phyloP scores from a whole-genome alignment of 1,284 basidiomycete species.

The Leccinum huronense region DNA sequence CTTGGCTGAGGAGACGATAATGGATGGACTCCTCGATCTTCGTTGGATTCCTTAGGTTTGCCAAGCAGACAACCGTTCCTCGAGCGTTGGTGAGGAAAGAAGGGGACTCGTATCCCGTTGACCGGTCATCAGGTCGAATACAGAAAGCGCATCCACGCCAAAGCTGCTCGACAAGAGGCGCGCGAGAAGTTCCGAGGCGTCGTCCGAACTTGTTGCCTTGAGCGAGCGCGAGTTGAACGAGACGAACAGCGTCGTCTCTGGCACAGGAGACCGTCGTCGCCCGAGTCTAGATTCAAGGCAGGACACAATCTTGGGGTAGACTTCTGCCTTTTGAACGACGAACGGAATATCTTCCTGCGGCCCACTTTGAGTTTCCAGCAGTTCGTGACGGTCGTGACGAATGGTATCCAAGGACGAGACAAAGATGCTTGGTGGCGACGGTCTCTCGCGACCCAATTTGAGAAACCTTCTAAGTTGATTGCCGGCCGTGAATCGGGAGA shows the following conservation, averaged over 20 bases:
- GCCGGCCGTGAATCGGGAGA: not conserved
- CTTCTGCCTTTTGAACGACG: not conserved
- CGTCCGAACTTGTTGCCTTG: not conserved
- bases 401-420: constrained; percentile 20
- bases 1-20: not conserved
- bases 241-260: not conserved
- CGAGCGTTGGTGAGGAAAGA: not conserved
- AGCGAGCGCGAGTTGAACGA: not conserved
- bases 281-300: not conserved
- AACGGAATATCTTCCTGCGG: not conserved
- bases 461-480: constrained; percentile 19
- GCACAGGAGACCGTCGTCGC: not conserved
- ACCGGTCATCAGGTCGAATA: not conserved
- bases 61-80: not conserved
- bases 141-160: not conserved
- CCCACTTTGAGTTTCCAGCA: not conserved
- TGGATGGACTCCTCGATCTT: not conserved
- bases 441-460: constrained; percentile 4
- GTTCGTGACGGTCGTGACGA: not conserved
- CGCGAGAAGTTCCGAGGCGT: not conserved
- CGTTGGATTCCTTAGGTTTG: not conserved
- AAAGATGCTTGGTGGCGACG: constrained; percentile 7
- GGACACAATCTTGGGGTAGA: not conserved
- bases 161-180: not conserved
- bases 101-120: not conserved